Evolutionary conservation across 305 asterid species (phyloP).

Genomic region (Fraxinus angustifolia): DNA sequence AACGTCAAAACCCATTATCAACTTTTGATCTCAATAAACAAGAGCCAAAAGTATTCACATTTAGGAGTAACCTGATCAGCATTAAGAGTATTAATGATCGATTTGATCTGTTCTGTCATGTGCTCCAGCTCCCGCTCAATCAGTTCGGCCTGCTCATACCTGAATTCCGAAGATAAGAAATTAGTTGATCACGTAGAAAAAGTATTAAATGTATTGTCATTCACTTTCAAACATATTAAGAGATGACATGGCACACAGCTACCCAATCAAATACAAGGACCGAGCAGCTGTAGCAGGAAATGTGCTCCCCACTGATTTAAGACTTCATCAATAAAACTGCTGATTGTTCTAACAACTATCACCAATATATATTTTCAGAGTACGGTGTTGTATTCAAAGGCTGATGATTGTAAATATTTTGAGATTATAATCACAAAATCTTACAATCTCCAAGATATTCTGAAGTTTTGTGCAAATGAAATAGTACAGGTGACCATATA

Average conservation of each 20-base stretch:
- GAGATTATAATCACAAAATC: neutral
- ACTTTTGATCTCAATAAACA: neutral
- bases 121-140: slow-evolving; percentile 78
- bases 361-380: neutral
- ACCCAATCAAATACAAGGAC: neutral
- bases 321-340: neutral
- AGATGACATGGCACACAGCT: neutral
- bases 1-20: neutral
- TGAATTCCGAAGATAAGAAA: slow-evolving; percentile 29
- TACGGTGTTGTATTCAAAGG: neutral
- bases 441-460: neutral
- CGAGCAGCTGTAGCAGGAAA: neutral
- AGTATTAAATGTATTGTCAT: neutral
- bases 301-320: neutral
- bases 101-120: slow-evolving; percentile 78
- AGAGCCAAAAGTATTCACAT: neutral
- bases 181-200: neutral
- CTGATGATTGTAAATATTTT: neutral
- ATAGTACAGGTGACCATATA: neutral
- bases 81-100: slow-evolving; percentile 70
- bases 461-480: neutral
- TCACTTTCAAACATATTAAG: neutral
- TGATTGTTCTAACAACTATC: slow-evolving; percentile 4
- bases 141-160: slow-evolving; percentile 90
- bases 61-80: slow-evolving; percentile 56